Percentiles rank a stretch among this genome's conserved stretches.
phyloP scores from a whole-genome alignment of 2,329 filamentous ascomycete species.

The Aureobasidium melanogenum region DNA sequence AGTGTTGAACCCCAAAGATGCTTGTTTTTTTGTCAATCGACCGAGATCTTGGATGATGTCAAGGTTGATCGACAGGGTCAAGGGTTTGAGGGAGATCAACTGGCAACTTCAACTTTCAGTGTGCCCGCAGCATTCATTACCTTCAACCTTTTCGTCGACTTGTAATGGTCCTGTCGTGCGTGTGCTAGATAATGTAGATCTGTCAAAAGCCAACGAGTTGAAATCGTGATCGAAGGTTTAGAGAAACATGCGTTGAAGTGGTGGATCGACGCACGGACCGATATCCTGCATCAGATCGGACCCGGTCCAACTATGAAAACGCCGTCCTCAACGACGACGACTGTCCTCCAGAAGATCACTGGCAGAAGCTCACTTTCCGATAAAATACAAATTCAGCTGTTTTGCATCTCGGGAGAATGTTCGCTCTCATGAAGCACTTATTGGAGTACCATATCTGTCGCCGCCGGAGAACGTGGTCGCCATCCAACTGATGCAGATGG shows the following conservation, averaged over 20 bases:
- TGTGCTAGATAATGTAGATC: not conserved
- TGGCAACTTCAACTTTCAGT: not conserved
- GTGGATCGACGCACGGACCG: not conserved
- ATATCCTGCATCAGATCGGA: not conserved
- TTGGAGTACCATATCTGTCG: too few species aligned
- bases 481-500: too few species aligned
- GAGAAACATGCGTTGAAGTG: not conserved
- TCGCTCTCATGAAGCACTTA: too few species aligned
- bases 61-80: not conserved
- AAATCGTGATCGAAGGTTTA: not conserved
- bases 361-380: too few species aligned
- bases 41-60: conserved; percentile 2
- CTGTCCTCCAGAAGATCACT: too few species aligned
- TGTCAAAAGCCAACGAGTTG: not conserved
- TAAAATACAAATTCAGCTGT: too few species aligned
- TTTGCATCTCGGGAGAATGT: too few species aligned
- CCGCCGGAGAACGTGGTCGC: too few species aligned
- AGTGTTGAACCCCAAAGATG: not conserved
- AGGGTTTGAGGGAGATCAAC: not conserved
- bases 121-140: not conserved
- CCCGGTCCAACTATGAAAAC: not conserved
- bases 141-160: not conserved
- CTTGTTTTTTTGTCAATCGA: not conserved
- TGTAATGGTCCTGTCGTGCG: not conserved
- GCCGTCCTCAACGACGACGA: not conserved